These are phyloP conservation scores for Bullera alba DNA, from an alignment of 768 basidiomycete genomes.

Conservation along the genomic window DNA sequence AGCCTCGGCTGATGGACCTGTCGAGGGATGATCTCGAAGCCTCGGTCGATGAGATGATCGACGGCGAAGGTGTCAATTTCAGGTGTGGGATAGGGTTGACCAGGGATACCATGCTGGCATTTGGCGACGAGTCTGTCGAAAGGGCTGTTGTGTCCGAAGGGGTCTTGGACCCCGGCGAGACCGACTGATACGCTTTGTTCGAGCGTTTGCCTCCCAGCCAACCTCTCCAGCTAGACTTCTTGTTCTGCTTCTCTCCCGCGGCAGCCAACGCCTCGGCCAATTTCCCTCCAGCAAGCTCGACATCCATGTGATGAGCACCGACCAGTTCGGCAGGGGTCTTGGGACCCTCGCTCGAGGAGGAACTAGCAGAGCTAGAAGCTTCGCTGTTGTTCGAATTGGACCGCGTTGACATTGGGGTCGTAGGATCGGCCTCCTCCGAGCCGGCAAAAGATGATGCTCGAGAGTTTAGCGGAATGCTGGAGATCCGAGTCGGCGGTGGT, in stretches of 20 bases:
- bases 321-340: constrained; percentile 21
- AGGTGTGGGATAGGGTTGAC: constrained; percentile 1
- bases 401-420: constrained; percentile 25
- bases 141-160: constrained; percentile 6
- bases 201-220: constrained; percentile 23
- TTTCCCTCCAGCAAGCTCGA: constrained; percentile 17
- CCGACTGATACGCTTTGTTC: constrained; percentile 1
- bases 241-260: constrained; percentile 13
- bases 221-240: constrained; percentile 17
- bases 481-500: constrained; percentile 1
- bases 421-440: constrained; percentile 2
- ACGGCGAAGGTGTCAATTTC: constrained; percentile 14
- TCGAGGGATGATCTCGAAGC: constrained; percentile 2
- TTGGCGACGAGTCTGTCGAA: constrained; percentile 1
- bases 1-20: neutral
- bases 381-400: constrained; percentile 21
- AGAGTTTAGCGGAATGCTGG: constrained; percentile 5
- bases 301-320: constrained; percentile 5
- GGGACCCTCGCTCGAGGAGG: constrained; percentile 21
- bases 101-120: constrained; percentile 4
- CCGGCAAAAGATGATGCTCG: neutral
- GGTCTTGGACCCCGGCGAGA: neutral
- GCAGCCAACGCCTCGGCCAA: constrained; percentile 21
- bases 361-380: constrained; percentile 15
- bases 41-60: constrained; percentile 11